These are phyloP conservation scores for Aspergillus eucalypticola DNA, from an alignment of 2,329 filamentous ascomycete genomes.

Conservation along the genomic window DNA sequence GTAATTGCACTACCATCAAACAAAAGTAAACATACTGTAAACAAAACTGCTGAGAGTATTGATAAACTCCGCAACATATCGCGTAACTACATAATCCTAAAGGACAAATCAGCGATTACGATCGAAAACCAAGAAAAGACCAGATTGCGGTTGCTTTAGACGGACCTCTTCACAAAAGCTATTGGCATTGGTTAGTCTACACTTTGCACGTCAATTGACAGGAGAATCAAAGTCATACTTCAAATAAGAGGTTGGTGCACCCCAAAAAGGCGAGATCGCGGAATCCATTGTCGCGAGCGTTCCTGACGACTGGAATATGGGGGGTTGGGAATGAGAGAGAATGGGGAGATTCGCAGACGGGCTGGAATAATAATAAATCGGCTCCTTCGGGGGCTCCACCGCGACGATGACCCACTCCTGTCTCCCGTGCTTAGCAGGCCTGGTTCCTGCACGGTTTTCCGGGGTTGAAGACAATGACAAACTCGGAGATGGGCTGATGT, in stretches of 20 bases:
- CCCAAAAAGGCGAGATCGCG: conserved; percentile 25
- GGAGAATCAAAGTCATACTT: conserved; percentile 22
- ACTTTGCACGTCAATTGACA: neutral
- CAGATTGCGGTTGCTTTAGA: neutral
- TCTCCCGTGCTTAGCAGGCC: no score
- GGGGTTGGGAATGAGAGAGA: neutral
- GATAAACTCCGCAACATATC: conserved; percentile 49
- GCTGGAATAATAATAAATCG: neutral
- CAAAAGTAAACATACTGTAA: conserved; percentile 28
- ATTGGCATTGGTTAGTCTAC: neutral
- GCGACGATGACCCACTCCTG: neutral
- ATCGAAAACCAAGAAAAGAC: neutral
- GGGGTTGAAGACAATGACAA: no score
- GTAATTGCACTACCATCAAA: no score
- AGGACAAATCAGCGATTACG: neutral
- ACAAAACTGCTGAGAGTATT: conserved; percentile 48
- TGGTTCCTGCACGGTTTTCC: no score
- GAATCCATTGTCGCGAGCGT: neutral
- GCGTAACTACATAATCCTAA: conserved; percentile 45
- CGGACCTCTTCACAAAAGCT: conserved; percentile 35
- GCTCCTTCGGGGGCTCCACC: neutral
- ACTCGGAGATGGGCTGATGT: no score
- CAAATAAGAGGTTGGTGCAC: conserved; percentile 31
- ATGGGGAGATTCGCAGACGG: neutral
- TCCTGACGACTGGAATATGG: neutral